Percentiles rank a stretch among this genome's conserved stretches.
Conservation (phyloP, 345 rosid genomes). For the Salix arbutifolia region DNA sequence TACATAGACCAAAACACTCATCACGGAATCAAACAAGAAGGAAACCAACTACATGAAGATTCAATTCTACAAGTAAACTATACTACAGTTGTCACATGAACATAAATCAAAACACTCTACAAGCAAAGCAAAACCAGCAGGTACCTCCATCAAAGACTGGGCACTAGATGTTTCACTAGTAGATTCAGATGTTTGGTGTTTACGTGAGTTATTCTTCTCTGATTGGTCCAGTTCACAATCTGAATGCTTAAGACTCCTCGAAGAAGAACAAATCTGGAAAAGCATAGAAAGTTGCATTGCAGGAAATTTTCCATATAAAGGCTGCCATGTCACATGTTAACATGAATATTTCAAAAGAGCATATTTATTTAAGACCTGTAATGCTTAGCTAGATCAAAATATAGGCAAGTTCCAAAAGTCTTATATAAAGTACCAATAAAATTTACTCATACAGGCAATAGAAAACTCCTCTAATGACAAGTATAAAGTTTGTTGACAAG, state of each 20-base stretch:
- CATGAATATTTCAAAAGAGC: too few relatives aligned
- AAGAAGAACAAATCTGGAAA: conserved; percentile 44
- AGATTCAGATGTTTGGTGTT: conserved; percentile 34
- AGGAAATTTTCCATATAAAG: neutral
- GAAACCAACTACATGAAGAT: too few relatives aligned
- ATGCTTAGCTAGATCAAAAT: neutral
- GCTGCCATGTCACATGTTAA: neutral
- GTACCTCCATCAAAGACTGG: conserved; percentile 45
- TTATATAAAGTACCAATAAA: neutral
- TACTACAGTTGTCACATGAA: neutral
- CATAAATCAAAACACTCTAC: conserved; percentile 6
- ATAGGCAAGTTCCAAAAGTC: neutral
- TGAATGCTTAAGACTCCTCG: conserved; percentile 37
- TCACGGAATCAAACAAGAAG: too few relatives aligned
- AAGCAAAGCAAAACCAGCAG: conserved; percentile 6
- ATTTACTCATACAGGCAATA: neutral
- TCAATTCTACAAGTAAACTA: too few relatives aligned
- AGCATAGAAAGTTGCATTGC: conserved; percentile 3
- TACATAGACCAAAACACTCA: too few relatives aligned
- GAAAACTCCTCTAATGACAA: neutral
- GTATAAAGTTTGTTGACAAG: neutral
- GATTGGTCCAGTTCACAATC: conserved; percentile 35
- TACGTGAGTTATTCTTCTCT: conserved; percentile 26
- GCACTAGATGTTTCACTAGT: conserved; percentile 37
- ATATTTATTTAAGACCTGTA: neutral